These are phyloP conservation scores for Rhizopus stolonifer DNA, from an alignment of 371 early-diverging fungal genomes.

Conservation along the genomic window DNA sequence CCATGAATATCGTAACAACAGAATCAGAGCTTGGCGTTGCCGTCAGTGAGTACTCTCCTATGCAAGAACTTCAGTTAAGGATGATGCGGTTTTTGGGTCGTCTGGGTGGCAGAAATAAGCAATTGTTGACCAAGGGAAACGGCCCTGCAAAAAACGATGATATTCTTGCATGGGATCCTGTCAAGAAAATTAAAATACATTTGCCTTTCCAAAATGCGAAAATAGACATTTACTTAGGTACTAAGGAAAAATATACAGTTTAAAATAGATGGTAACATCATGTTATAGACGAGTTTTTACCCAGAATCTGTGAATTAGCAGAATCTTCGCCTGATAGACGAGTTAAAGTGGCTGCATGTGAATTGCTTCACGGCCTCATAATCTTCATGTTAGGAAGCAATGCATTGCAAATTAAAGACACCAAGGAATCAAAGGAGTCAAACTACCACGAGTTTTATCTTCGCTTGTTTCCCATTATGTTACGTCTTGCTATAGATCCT, in stretches of 20 bases:
- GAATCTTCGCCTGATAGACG: constrained; percentile 74
- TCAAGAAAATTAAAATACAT: constrained; percentile 47
- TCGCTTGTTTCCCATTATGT: constrained; percentile 68
- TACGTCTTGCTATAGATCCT: constrained; percentile 71
- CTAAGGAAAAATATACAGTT: neutral
- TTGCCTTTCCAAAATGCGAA: constrained; percentile 71
- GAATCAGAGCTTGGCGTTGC: constrained; percentile 20
- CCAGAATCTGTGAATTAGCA: constrained; percentile 73
- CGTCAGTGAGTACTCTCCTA: constrained; percentile 11
- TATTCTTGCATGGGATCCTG: constrained; percentile 64
- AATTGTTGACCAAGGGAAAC: constrained; percentile 34
- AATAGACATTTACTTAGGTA: constrained; percentile 66
- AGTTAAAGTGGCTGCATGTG: constrained; percentile 75
- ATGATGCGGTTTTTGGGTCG: constrained; percentile 68
- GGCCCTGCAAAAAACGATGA: constrained; percentile 5
- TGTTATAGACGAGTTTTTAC: constrained; percentile 67
- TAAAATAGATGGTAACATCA: neutral
- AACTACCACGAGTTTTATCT: constrained; percentile 62
- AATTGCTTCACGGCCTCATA: constrained; percentile 72
- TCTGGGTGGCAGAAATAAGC: constrained; percentile 62
- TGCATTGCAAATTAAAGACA: constrained; percentile 53
- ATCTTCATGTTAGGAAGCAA: constrained; percentile 73
- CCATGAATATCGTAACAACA: constrained; percentile 11
- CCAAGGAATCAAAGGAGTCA: constrained; percentile 43
- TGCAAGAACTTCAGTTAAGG: constrained; percentile 57